Evolutionary conservation across 176 grass and related monocot genomes (phyloP), one percentile per base, ranked within the genome.

Genomic region (Poa pratensis): DNA sequence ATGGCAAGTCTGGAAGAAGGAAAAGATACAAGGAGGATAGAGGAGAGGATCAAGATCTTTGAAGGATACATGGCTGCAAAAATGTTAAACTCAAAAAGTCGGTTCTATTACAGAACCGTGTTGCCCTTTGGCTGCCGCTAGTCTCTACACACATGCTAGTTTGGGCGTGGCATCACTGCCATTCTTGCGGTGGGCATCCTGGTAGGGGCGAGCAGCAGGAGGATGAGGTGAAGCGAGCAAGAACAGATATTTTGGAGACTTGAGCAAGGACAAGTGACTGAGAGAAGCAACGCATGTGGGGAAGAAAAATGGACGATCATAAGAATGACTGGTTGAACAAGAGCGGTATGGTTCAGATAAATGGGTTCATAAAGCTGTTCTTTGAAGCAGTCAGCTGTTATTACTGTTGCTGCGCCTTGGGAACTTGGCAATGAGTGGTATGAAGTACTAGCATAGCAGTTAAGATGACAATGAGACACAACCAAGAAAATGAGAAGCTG

Each of bases 21-120:
- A 39, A 22, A 75, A 5, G 2, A 30, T 0, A 27, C 6, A 75
- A 5, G 26, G 2, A 76, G 23, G 0, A 51, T 3, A 9, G 19
- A 76, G 1, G 13, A 23, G 26, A 87, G 24, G 14, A 58, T 18
- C 16, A 77, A 87, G 24, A 87, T 10, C 26, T 87, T 67, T 59
- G 79, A 19, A 82, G 14, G 26, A 82, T 26, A 5, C 79, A 82
- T 82, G 23, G 34, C 45, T 68, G 14, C 71, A 59, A 2, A 4
- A 74, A 35, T 35, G 22, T 16, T 19, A 3, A 82, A 55, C 24
- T 48, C 3, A 45, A 76, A 57, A 5, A 0, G 22, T 49, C 1
- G 17, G 11, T 75, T 34, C 54, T 49, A 73, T 50, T 46, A 17
- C 42, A 73, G 70, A 49, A 73, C 43, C 13, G 0, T 1, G 6